These are phyloP conservation scores for Allium cepa DNA, from an alignment of 106 monocot species.

Conservation along the genomic window DNA sequence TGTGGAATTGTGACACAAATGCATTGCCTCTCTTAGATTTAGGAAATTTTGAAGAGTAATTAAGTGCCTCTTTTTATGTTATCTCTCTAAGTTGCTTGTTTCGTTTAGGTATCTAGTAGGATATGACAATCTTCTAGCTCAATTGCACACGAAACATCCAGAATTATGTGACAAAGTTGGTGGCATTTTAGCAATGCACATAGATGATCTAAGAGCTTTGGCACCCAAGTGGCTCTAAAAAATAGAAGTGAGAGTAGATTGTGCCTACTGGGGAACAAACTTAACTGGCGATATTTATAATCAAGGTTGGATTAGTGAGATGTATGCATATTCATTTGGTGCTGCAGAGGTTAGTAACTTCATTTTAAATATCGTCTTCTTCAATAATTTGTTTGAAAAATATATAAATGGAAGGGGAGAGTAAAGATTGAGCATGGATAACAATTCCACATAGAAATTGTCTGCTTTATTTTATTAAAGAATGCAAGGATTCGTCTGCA, in stretches of 20 bases:
- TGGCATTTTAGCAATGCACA: slow-evolving; percentile 91
- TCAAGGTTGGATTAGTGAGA: slow-evolving; percentile 97
- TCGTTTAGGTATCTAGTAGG: slow-evolving; percentile 71
- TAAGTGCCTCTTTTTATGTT: too few relatives aligned
- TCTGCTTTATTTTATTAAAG: too few relatives aligned
- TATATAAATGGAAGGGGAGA: too few relatives aligned
- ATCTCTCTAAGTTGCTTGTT: slow-evolving; percentile 3
- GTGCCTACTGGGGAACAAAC: slow-evolving; percentile 86
- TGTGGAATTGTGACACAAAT: too few relatives aligned
- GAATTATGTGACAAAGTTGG: slow-evolving; percentile 98
- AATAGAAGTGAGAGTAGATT: slow-evolving; percentile 88
- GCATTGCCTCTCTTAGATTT: too few relatives aligned
- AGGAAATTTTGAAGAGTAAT: too few relatives aligned
- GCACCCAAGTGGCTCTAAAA: slow-evolving; percentile 97
- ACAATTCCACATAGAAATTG: too few relatives aligned
- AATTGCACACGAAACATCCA: slow-evolving; percentile 81
- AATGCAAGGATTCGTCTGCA: too few relatives aligned
- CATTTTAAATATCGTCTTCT: neutral
- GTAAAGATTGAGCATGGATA: too few relatives aligned
- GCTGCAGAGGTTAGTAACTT: slow-evolving; percentile 79
- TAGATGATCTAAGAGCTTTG: slow-evolving; percentile 81
- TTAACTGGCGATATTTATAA: slow-evolving; percentile 95
- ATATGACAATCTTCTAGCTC: slow-evolving; percentile 90
- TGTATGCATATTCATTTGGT: slow-evolving; percentile 99
- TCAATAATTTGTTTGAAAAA: too few relatives aligned